These are phyloP conservation scores for Candida germanica DNA, from an alignment of 805 yeast genomes.

Conservation along the genomic window DNA sequence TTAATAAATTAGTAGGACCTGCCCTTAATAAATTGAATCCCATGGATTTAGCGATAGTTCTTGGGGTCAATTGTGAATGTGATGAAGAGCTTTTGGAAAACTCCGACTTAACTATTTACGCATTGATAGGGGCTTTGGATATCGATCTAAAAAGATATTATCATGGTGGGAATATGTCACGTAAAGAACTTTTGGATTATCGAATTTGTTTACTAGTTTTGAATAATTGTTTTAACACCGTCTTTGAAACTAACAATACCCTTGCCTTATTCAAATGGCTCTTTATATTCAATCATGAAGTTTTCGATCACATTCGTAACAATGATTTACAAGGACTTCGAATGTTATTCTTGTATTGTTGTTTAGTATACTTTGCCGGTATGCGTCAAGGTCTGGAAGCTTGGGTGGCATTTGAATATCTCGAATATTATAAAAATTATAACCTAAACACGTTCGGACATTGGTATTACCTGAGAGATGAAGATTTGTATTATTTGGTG, in stretches of 20 bases:
- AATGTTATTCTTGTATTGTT: constrained; percentile 20
- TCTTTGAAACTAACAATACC: constrained; percentile 15
- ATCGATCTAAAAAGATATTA: background rate
- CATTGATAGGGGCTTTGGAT: background rate
- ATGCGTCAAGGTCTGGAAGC: constrained; percentile 14
- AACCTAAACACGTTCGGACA: constrained; percentile 10
- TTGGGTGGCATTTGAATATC: constrained; percentile 23
- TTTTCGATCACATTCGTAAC: constrained; percentile 17
- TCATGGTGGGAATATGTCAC: background rate
- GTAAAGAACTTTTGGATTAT: background rate
- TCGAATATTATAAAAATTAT: constrained; percentile 15
- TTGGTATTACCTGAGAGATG: constrained; percentile 14
- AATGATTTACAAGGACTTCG: constrained; percentile 21
- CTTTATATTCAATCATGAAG: constrained; percentile 15
- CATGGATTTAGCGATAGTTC: background rate
- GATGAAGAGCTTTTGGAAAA: background rate
- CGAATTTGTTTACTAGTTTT: constrained; percentile 1
- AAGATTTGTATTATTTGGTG: constrained; percentile 7
- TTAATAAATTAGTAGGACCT: constrained; percentile 10
- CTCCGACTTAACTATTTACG: background rate
- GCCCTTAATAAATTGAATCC: constrained; percentile 9
- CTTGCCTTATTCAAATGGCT: constrained; percentile 26
- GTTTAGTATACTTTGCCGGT: constrained; percentile 18
- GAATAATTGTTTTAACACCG: constrained; percentile 6
- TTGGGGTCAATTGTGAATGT: too few relatives aligned